Evolutionary conservation across 192 early-diverging fungal genomes (phyloP).

Genomic region (Entomortierella beljakovae): DNA sequence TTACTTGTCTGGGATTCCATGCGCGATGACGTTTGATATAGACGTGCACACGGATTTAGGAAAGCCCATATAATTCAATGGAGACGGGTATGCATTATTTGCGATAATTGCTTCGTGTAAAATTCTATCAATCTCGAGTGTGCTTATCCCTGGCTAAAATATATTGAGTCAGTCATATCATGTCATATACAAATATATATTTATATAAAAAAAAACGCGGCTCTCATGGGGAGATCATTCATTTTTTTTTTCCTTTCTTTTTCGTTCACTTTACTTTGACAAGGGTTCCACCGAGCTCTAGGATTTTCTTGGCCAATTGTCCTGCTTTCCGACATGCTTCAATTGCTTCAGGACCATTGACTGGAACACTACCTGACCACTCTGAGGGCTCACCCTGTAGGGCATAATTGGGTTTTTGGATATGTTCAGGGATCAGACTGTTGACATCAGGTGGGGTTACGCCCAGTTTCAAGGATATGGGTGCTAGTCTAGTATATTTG

Average conservation of each 20-base stretch:
- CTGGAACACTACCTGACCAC: slow-evolving; percentile 60
- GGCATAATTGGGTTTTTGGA: slow-evolving; percentile 70
- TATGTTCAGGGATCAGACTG: slow-evolving; percentile 53
- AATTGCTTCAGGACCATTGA: slow-evolving; percentile 50
- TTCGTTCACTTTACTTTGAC: slow-evolving; percentile 41
- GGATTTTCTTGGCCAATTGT: slow-evolving; percentile 66
- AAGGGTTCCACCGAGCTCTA: slow-evolving; percentile 64
- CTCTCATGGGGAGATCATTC: neutral
- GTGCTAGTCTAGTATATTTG: slow-evolving; percentile 40
- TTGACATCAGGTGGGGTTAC: slow-evolving; percentile 37
- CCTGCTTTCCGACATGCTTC: slow-evolving; percentile 61
- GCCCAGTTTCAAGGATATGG: slow-evolving; percentile 28
- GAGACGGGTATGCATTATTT: slow-evolving; percentile 93
- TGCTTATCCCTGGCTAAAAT: slow-evolving; percentile 83
- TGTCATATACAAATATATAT: too few species aligned
- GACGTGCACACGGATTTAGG: slow-evolving; percentile 96
- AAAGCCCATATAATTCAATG: slow-evolving; percentile 96
- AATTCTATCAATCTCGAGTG: slow-evolving; percentile 94
- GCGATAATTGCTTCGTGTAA: slow-evolving; percentile 94
- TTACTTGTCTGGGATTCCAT: slow-evolving; percentile 92
- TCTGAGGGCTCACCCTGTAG: slow-evolving; percentile 59
- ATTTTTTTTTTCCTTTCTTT: neutral
- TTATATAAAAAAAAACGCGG: neutral
- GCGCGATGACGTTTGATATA: slow-evolving; percentile 83
- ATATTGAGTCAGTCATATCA: too few species aligned